These are phyloP conservation scores for Colletotrichum echinochloae DNA, from an alignment of 2,329 filamentous ascomycete genomes.

Conservation along the genomic window DNA sequence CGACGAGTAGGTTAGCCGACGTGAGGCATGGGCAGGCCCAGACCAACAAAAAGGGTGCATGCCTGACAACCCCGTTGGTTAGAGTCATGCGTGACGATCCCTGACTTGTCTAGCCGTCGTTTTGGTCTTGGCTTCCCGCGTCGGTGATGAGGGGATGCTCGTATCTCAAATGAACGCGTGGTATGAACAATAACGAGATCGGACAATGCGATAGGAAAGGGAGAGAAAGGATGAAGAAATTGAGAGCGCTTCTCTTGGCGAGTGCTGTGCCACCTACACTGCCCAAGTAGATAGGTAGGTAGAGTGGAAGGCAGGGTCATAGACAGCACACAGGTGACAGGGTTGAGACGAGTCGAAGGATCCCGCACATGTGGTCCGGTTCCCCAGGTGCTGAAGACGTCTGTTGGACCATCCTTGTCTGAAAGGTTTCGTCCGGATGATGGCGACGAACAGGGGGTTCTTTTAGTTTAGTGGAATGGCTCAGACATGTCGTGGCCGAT, in stretches of 20 bases:
- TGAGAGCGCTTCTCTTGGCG: background rate
- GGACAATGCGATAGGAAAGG: background rate
- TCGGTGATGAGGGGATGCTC: background rate
- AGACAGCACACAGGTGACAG: too few relatives aligned
- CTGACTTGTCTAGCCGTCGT: background rate
- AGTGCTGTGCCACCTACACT: conserved; percentile 8
- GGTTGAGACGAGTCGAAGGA: conserved; percentile 11
- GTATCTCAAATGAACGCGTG: background rate
- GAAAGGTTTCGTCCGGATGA: background rate
- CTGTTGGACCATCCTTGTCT: conserved; percentile 2
- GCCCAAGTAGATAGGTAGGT: background rate
- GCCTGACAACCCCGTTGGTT: conserved; percentile 10
- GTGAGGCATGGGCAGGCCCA: conserved; percentile 5
- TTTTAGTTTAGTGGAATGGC: background rate
- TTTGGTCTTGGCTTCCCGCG: background rate
- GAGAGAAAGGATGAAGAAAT: background rate
- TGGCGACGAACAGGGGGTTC: background rate
- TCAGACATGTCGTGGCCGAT: background rate
- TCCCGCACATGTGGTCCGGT: background rate
- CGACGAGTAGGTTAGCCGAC: conserved; percentile 28
- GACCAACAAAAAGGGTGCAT: background rate
- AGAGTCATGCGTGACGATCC: conserved; percentile 22
- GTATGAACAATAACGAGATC: background rate
- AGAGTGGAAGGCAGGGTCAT: background rate
- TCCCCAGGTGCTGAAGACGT: background rate